Conservation (phyloP, 106 monocot species). For the Ottelia alismoides region DNA sequence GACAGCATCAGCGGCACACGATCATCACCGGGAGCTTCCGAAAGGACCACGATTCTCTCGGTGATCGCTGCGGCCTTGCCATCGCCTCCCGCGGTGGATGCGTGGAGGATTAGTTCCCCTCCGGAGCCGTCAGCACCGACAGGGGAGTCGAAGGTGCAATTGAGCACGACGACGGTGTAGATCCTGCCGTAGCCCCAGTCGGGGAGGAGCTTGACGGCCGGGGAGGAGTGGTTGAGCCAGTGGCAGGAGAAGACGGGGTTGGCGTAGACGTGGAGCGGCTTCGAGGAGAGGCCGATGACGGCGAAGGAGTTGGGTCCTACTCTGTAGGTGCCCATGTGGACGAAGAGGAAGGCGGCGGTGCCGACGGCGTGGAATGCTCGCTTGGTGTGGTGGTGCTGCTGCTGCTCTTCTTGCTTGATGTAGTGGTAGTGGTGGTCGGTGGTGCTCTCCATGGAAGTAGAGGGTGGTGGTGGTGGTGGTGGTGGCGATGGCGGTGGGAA, state of each 20-base stretch:
- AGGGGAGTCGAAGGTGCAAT: slow-evolving; percentile 44
- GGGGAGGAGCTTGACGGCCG: slow-evolving; percentile 46
- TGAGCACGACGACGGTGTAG: slow-evolving; percentile 77
- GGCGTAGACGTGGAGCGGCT: slow-evolving; percentile 60
- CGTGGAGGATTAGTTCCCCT: slow-evolving; percentile 35
- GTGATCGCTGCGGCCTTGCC: not conserved
- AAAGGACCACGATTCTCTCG: slow-evolving; percentile 34
- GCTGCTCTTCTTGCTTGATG: not conserved
- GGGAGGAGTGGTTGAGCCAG: slow-evolving; percentile 27
- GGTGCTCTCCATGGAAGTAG: not conserved
- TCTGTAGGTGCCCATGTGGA: slow-evolving; percentile 76
- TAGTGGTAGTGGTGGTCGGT: not conserved
- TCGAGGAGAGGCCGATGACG: slow-evolving; percentile 61
- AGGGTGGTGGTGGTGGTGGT: not conserved
- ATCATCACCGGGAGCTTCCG: slow-evolving; percentile 34
- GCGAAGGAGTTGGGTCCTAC: slow-evolving; percentile 58
- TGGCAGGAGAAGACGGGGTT: slow-evolving; percentile 50
- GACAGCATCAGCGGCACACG: slow-evolving; percentile 4
- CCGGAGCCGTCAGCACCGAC: slow-evolving; percentile 36
- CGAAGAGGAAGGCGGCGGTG: slow-evolving; percentile 59
- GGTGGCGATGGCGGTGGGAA: not conserved
- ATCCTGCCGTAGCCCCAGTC: slow-evolving; percentile 85
- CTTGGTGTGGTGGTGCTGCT: slow-evolving; percentile 15
- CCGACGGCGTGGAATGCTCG: slow-evolving; percentile 44
- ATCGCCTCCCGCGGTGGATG: slow-evolving; percentile 19